Base-by-base conservation (phyloP, 1,139 yeast species). In the Debaryomyces udenii region DNA sequence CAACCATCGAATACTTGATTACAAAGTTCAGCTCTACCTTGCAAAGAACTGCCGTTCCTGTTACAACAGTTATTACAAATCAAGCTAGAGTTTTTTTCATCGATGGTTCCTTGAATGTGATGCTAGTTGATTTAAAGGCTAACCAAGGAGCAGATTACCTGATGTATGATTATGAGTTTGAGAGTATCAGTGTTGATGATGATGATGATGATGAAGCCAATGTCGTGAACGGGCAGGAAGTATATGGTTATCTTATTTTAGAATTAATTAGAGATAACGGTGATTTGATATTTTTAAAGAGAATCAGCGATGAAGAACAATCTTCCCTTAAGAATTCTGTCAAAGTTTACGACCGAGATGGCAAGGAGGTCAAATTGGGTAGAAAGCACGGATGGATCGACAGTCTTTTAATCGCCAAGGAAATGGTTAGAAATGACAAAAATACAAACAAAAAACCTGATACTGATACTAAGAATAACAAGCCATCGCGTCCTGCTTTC, bases 121-220 rank as follows among this genome's bases (percentile, higher is more conserved):
- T 68, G 62, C 46, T 71, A 50, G 68, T 73, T 10, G 78, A 73
- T 47, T 61, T 72, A 45, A 71, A 69, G 41, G 74, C 75, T 54
- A 62, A 80, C 74, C 45, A 83, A 66, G 74, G 81, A 51, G 56
- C 64, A n/a, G 81, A 80, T 50, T 80, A 84, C 45, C 86, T 86
- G 59, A 80, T 85, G 83, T 85, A 84, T 56, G 91, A 85, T 59
- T 85, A 83, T 59, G 93, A 85, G 54, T 84, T 85, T 58, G 78
- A 73, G 46, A 55, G 59, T 17, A 49, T 58, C 9, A 56, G 59
- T 2, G 63, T 61, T n/a, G 73, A 64, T 11, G 76, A 78, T 47
- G 73, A 63, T 11, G 76, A 78, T 48, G 84, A 78, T 35, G 64
- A 61, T 10, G 64, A 61, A n/a, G 65, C 64, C 28, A 51, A 48